Evolutionary conservation across 306 rosid genomes (phyloP).

Genomic region (Citrullus mucosospermus): DNA sequence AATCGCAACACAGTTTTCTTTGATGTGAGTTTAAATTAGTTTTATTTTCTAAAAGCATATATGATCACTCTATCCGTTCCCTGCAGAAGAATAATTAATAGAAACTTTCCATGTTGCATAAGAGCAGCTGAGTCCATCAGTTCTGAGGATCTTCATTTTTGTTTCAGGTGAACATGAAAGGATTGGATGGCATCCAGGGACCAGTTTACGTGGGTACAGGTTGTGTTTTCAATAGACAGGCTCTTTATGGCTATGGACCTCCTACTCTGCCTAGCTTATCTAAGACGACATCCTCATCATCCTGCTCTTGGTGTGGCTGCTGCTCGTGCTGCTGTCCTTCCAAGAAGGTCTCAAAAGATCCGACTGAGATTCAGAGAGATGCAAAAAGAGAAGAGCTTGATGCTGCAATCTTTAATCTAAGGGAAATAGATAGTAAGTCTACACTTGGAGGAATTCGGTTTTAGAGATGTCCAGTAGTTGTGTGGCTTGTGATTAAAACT

Average conservation of each 20-base stretch:
- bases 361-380: slow-evolving; percentile 60
- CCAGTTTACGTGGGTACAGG: slow-evolving; percentile 98
- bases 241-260: slow-evolving; percentile 96
- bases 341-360: slow-evolving; percentile 65
- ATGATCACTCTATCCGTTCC: background rate
- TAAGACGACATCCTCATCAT: slow-evolving; percentile 49
- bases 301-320: slow-evolving; percentile 55
- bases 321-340: slow-evolving; percentile 76
- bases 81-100: background rate
- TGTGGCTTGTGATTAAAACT: background rate
- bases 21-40: slow-evolving; percentile 54
- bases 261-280: slow-evolving; percentile 68
- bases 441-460: slow-evolving; percentile 1
- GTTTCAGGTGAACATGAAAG: slow-evolving; percentile 95
- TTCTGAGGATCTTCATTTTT: slow-evolving; percentile 10
- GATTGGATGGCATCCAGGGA: slow-evolving; percentile 97
- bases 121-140: background rate
- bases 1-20: slow-evolving; percentile 95
- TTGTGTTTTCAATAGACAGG: slow-evolving; percentile 85
- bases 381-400: slow-evolving; percentile 88
- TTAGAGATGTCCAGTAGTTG: background rate
- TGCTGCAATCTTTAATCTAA: slow-evolving; percentile 90
- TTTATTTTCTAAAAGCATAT: background rate
- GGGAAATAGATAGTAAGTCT: slow-evolving; percentile 77
- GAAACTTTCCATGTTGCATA: background rate